Base-by-base conservation (phyloP, 805 yeast species). In the Suhomyces sp. region DNA sequence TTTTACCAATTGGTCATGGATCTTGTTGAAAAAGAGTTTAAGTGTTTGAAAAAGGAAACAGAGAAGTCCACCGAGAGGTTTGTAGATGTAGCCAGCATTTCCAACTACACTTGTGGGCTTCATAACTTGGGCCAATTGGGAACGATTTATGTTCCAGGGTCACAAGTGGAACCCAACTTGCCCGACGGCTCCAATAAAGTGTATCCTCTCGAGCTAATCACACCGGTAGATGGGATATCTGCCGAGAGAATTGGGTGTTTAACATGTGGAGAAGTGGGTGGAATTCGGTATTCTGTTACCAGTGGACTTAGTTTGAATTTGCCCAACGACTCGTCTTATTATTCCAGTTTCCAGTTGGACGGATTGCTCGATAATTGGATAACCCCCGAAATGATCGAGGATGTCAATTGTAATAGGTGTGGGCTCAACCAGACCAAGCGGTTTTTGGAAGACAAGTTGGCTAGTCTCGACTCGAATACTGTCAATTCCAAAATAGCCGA, bases 401-500 rank as follows among this genome's bases (percentile, higher is more conserved):
- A 91, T 44, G 99, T 93, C 35, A 93, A 91, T 68, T 93, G 99
- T 73, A 90, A 92, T 63, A 78, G 98, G 61, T 93, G 98, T 74
- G 93, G 96, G 2, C 75, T 93, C 57, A 67, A 68, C 25, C 84
- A 84, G 53, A 85, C 88, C 10, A 71, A 68, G 48, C 77, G 75
- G n/a, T 83, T 78, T 55, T 68, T 86, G 31, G 48, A 59, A 17
- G 72, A 66, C 13, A 78, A 79, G 55, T 48, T 78, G 3, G 58
- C 60, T 3, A 59, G 47, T 13, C 45, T 49, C 6, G 53, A 48
- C 63, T 2, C 78, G 74, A 55, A 77, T 84, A 46, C 75, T 76
- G 44, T 57, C 54, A 65, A 59, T 44, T 71, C 63, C 2, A 69
- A 66, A 49, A 55, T 73, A 10, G 53, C 55, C 7, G 64, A 62